A percentile compares a stretch with the other conserved stretches of the same genome.
phyloP scores from a whole-genome alignment of 805 yeast genomes.

The Monosporozyma yasuniensis region DNA sequence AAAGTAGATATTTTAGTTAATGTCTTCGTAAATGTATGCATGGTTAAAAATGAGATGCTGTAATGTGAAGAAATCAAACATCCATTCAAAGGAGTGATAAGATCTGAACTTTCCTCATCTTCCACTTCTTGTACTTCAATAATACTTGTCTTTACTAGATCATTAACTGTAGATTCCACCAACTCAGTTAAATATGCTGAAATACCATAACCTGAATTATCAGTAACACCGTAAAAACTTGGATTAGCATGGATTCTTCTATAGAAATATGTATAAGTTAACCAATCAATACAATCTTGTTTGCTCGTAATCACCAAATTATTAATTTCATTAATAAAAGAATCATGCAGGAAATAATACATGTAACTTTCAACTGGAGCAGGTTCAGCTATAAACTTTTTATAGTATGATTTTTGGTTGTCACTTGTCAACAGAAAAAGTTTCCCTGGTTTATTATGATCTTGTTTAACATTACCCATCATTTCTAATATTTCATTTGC shows the following conservation, averaged over 20 bases:
- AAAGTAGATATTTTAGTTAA: conserved; percentile 49
- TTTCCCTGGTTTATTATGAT: conserved; percentile 26
- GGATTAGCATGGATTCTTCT: conserved; percentile 77
- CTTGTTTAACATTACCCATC: conserved; percentile 39
- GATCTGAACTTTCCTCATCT: conserved; percentile 20
- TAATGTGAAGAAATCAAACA: conserved; percentile 71
- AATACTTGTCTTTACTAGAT: conserved; percentile 50
- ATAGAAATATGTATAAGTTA: conserved; percentile 76
- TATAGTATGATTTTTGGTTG: conserved; percentile 52
- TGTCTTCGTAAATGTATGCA: conserved; percentile 48
- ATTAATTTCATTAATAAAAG: conserved; percentile 65
- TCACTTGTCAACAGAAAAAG: conserved; percentile 51
- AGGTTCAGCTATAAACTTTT: conserved; percentile 61
- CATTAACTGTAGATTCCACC: conserved; percentile 62
- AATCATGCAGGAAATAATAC: conserved; percentile 51
- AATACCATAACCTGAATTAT: conserved; percentile 54
- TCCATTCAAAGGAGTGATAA: conserved; percentile 54
- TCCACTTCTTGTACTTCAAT: conserved; percentile 43
- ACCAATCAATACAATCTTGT: conserved; percentile 87
- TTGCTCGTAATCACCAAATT: conserved; percentile 51
- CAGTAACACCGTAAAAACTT: conserved; percentile 73
- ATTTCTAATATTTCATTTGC: conserved; percentile 57
- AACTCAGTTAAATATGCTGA: conserved; percentile 79
- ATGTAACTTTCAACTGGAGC: conserved; percentile 79
- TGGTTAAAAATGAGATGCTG: conserved; percentile 53